Percentiles rank a stretch among this genome's conserved stretches.
Evolutionary conservation across 768 basidiomycete genomes (phyloP).

Genomic region (Tricholoma furcatifolium): DNA sequence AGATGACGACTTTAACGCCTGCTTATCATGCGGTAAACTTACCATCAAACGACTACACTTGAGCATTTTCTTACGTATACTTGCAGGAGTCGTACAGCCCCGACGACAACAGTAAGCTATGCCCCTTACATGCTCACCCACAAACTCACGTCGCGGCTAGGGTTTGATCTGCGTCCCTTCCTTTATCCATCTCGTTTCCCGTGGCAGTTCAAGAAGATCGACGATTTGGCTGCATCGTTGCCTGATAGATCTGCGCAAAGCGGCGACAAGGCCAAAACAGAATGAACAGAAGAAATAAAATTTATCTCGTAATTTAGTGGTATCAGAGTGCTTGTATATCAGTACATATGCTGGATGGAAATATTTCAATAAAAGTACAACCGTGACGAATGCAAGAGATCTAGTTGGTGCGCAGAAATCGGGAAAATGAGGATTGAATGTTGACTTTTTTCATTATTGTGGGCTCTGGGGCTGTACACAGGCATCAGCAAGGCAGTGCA

Average conservation of each 20-base stretch:
- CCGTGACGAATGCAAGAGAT: not conserved
- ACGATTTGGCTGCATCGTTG: slow-evolving; percentile 73
- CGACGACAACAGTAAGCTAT: slow-evolving; percentile 83
- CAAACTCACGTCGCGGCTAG: slow-evolving; percentile 37
- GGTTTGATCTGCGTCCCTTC: slow-evolving; percentile 95
- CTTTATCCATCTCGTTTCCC: slow-evolving; percentile 93
- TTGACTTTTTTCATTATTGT: slow-evolving; percentile 92
- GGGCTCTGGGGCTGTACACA: slow-evolving; percentile 69
- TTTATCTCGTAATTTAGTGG: slow-evolving; percentile 16
- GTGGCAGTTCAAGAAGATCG: slow-evolving; percentile 97
- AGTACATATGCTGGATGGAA: slow-evolving; percentile 16
- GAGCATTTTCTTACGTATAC: not conserved
- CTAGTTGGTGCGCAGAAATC: slow-evolving; percentile 61
- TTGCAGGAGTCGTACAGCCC: slow-evolving; percentile 91
- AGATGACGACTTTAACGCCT: slow-evolving; percentile 97
- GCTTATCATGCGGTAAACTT: slow-evolving; percentile 85
- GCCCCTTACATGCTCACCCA: slow-evolving; percentile 5
- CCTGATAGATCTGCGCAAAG: slow-evolving; percentile 62
- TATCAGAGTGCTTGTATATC: slow-evolving; percentile 18
- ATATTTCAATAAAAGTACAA: slow-evolving; percentile 7
- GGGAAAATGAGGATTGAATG: slow-evolving; percentile 71
- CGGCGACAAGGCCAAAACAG: slow-evolving; percentile 46
- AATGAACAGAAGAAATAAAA: slow-evolving; percentile 27
- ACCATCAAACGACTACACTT: not conserved
- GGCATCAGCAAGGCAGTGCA: not conserved